Evolutionary conservation across 163 green algal genomes (phyloP).

Genomic region (Scenedesmus sp.): DNA sequence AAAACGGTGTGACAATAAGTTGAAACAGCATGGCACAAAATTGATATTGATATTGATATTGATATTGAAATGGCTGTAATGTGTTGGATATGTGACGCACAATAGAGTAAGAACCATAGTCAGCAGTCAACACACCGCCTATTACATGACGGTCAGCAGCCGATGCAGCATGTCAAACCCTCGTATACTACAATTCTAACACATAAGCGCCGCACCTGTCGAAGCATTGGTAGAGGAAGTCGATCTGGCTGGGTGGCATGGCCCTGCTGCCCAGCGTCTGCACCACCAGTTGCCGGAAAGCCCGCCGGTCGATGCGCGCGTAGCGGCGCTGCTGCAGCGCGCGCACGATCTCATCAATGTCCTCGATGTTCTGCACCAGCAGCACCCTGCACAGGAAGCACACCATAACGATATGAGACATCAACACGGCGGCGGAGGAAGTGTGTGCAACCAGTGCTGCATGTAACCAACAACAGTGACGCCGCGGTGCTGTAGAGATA

Average conservation of each 20-base stretch:
- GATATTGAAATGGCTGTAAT: no score
- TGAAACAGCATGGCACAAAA: no score
- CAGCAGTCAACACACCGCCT: background rate
- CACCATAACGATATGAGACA: no score
- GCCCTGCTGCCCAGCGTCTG: slow-evolving; percentile 43
- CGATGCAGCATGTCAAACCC: no score
- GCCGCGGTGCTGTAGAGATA: no score
- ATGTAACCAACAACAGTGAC: no score
- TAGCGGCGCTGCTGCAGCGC: slow-evolving; percentile 34
- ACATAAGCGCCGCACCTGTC: no score
- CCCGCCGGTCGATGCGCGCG: slow-evolving; percentile 19
- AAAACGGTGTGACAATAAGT: background rate
- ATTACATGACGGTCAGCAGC: background rate
- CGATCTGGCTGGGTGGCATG: slow-evolving; percentile 32
- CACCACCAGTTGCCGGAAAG: slow-evolving; percentile 32
- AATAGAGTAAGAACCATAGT: background rate
- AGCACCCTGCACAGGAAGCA: slow-evolving; percentile 50
- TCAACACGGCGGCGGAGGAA: no score
- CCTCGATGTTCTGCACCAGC: slow-evolving; percentile 64
- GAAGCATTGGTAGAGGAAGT: background rate
- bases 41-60: no score
- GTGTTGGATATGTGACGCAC: no score
- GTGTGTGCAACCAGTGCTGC: no score
- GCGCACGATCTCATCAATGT: slow-evolving; percentile 58
- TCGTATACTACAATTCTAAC: no score